phyloP scores from a whole-genome alignment of 2,329 filamentous ascomycete genomes.

The Tolypocladium guangdongense region DNA sequence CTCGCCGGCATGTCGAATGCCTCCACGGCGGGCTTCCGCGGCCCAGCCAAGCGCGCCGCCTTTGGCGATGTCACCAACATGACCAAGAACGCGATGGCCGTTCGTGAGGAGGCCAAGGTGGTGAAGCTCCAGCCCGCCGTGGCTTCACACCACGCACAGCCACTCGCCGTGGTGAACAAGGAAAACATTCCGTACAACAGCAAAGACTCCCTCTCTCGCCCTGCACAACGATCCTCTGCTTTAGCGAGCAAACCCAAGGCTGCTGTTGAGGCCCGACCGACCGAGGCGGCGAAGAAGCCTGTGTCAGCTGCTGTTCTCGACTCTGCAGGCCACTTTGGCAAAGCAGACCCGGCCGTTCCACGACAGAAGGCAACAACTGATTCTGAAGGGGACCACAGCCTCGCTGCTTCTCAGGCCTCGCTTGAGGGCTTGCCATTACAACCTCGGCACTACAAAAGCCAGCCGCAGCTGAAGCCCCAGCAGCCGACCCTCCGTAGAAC shows the following conservation, averaged over 20 bases:
- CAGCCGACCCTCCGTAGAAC: constrained; percentile 30
- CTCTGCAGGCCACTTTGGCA: constrained; percentile 5
- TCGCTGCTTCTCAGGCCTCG: constrained; percentile 2
- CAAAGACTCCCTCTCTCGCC: constrained; percentile 27
- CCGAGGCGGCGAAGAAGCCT: constrained; percentile 14
- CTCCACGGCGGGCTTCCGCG: constrained; percentile 19
- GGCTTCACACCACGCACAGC: constrained; percentile 14
- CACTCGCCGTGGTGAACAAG: constrained; percentile 24
- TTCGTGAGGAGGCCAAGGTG: constrained; percentile 23
- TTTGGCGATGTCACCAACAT: constrained; percentile 79
- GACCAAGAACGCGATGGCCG: constrained; percentile 22
- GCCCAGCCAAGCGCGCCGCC: constrained; percentile 59
- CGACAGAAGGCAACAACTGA: constrained; percentile 6
- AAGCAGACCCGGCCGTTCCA: constrained; percentile 10
- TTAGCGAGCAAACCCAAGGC: constrained; percentile 12
- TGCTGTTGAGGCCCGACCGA: constrained; percentile 12
- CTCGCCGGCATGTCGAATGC: constrained; percentile 23
- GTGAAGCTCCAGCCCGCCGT: constrained; percentile 18
- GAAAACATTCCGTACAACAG: constrained; percentile 27
- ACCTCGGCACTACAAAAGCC: constrained; percentile 41
- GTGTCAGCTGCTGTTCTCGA: constrained; percentile 6
- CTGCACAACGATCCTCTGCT: constrained; percentile 19
- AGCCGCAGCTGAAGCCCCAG: constrained; percentile 37
- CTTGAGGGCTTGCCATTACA: constrained; percentile 17
- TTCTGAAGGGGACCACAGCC: constrained; percentile 2